These are phyloP conservation scores for Alternaria angustiovoidea DNA, from an alignment of 2,329 filamentous ascomycete genomes.

Conservation along the genomic window DNA sequence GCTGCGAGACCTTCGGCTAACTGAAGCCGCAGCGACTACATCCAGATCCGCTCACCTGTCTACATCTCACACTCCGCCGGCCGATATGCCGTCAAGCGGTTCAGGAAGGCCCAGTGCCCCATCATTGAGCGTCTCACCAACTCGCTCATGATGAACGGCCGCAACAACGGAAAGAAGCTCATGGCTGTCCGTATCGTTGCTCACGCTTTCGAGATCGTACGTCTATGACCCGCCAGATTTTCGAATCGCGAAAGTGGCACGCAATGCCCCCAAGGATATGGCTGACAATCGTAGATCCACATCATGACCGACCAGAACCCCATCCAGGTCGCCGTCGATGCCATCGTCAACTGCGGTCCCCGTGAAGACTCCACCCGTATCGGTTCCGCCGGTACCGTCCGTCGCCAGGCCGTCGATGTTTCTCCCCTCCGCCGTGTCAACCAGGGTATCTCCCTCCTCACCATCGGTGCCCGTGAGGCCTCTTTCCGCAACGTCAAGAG, in stretches of 20 bases:
- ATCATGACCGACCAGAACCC: constrained; percentile 99
- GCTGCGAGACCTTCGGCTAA: constrained; percentile 44
- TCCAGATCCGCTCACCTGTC: constrained; percentile 98
- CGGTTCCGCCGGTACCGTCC: constrained; percentile 98
- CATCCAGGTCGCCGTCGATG: constrained; percentile 98
- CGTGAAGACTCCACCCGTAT: constrained; percentile 99
- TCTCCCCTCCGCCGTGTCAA: constrained; percentile 99
- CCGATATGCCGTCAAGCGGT: constrained; percentile 98
- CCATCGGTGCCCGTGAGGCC: constrained; percentile 97
- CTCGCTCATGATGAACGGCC: constrained; percentile 99
- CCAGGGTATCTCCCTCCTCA: constrained; percentile 99
- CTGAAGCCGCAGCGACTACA: constrained; percentile 82
- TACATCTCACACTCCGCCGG: constrained; percentile 99
- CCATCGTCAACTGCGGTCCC: constrained; percentile 99
- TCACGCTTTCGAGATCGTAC: constrained; percentile 99
- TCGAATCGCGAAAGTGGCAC: neutral
- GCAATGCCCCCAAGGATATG: constrained; percentile 2
- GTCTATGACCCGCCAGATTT: constrained; percentile 52
- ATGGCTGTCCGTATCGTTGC: constrained; percentile 99
- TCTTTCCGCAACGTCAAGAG: constrained; percentile 99
- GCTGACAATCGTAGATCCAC: constrained; percentile 76
- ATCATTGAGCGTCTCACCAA: constrained; percentile 99
- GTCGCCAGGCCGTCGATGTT: constrained; percentile 99
- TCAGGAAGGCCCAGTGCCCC: constrained; percentile 99
- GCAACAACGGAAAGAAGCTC: constrained; percentile 99